Evolutionary conservation across 139 green algal genomes (phyloP).

Genomic region (Volvox africanus): DNA sequence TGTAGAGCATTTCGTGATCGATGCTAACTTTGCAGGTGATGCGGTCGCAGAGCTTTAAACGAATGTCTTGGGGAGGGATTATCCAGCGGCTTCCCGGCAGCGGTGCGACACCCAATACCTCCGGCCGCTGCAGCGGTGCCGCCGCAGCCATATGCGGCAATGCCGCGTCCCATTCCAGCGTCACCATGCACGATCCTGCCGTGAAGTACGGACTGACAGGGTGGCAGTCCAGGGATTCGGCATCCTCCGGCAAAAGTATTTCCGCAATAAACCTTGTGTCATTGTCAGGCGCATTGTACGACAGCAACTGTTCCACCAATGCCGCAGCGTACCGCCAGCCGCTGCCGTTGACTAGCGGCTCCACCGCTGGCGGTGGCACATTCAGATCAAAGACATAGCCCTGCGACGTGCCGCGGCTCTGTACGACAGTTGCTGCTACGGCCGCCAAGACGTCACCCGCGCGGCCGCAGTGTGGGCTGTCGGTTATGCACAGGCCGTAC

Average conservation of each 20-base stretch:
- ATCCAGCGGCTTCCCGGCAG: slow-evolving; percentile 8
- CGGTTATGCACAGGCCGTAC: slow-evolving; percentile 36
- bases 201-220: not conserved
- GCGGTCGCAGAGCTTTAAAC: not conserved
- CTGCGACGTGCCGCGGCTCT: not conserved
- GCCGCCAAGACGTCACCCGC: slow-evolving; percentile 9
- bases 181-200: not conserved
- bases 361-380: not conserved
- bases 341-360: slow-evolving; percentile 25
- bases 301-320: not conserved
- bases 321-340: slow-evolving; percentile 3
- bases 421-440: not conserved
- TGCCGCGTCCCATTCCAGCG: slow-evolving; percentile 5
- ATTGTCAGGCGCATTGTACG: slow-evolving; percentile 24
- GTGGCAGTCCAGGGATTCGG: not conserved
- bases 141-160: not conserved
- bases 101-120: not conserved
- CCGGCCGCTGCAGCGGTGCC: not conserved
- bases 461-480: not conserved
- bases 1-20: slow-evolving; percentile 22
- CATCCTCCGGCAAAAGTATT: not conserved
- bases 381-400: slow-evolving; percentile 26
- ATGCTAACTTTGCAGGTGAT: not conserved
- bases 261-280: not conserved
- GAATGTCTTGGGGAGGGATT: too few relatives aligned